Evolutionary conservation across 352 stramenopile genomes (phyloP), one percentile per base, ranked within the genome.

Genomic region (Pythium chondricola): DNA sequence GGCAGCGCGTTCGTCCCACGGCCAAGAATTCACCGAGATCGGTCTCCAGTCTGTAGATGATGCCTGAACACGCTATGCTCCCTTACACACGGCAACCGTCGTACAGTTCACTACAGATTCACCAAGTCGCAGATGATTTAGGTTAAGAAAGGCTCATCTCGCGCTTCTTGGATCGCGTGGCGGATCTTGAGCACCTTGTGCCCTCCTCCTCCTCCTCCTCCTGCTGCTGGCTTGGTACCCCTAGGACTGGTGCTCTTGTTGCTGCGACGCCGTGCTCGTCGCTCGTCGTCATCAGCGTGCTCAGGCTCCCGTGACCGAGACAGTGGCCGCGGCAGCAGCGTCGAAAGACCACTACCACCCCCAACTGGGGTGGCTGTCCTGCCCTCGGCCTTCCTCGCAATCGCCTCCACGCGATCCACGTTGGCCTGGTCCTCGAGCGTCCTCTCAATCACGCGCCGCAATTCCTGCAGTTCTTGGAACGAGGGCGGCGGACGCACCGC

Each of bases 141-240:
- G 10, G 63, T 78, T 65, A 85, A 69, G 61, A 82, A 92, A 21
- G 65, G 69, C 43, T 88, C 73, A 52, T 92, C 80, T 35, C 80
- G 65, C 30, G 61, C 65, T 47, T 88, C 72, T 56, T 92, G 80
- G 32, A 92, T 70, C 26, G 66, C 51, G 25, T 84, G 68, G 8
- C 80, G 75, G 32, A 92, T 88, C 50, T 83, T 82, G 33, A 83
- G 69, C 33, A 84, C 74, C 59, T 73, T 72, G 36, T 61, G 51
- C 37, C 11, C 41, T 48, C 41, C 13, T 48, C 41, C 10, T 48
- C 41, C 11, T 48, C 41, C 9, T 44, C 38, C 9, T 31, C 14
- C 22, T 49, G n/a, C 10, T 43, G 13, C 13, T 33, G 13, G 29
- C 7, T 7, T 49, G n/a, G 40, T 51, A 22, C 30, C 24, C 31